Conservation (phyloP, 495 filamentous ascomycete species). For the Cetradonia linearis region DNA sequence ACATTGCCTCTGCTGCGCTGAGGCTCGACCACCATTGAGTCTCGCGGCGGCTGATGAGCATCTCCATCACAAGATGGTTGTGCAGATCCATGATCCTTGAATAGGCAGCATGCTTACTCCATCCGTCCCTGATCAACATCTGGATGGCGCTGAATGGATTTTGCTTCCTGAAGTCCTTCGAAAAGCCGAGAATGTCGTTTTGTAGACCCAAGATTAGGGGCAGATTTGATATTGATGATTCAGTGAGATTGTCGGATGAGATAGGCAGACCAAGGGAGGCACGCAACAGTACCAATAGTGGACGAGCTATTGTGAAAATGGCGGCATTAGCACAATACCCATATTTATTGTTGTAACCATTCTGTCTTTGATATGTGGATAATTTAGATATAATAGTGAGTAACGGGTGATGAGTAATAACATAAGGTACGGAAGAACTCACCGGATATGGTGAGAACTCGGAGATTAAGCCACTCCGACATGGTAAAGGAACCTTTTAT, state of each 20-base stretch:
- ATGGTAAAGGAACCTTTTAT: constrained; percentile 13
- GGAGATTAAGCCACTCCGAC: constrained; percentile 16
- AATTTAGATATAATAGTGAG: not conserved
- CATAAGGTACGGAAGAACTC: not conserved
- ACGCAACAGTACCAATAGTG: constrained; percentile 1
- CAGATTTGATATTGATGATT: not conserved
- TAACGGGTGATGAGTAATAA: not conserved
- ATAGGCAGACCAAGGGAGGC: not conserved
- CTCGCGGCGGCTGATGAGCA: not conserved
- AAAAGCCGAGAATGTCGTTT: constrained; percentile 21
- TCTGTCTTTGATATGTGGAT: not conserved
- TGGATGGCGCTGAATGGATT: constrained; percentile 19
- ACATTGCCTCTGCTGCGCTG: not conserved
- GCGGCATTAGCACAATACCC: not conserved
- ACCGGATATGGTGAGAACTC: constrained; percentile 20
- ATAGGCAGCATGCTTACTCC: constrained; percentile 10
- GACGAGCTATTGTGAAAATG: not conserved
- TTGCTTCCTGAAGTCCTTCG: constrained; percentile 8
- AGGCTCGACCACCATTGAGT: not conserved
- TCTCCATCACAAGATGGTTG: constrained; percentile 12
- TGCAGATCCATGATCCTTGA: constrained; percentile 10
- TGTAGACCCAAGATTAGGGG: constrained; percentile 18
- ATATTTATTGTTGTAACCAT: not conserved
- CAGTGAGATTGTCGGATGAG: not conserved
- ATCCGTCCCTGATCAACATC: constrained; percentile 18